Base-by-base conservation (phyloP, 768 basidiomycete genomes). In the Pisolithus sp. region DNA sequence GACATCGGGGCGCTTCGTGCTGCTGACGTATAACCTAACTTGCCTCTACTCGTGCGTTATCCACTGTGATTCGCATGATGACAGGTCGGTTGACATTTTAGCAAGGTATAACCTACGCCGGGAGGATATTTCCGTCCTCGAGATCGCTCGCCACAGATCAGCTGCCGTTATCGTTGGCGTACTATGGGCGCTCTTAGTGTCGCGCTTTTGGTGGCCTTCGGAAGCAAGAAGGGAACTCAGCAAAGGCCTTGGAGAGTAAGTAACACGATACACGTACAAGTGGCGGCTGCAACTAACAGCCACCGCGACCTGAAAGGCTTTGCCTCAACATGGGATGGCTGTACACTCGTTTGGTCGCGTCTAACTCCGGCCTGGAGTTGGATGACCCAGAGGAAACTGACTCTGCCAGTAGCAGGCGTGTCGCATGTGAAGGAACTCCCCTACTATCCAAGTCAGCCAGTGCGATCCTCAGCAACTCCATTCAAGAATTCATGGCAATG, bases 291-390 rank as follows among this genome's bases (percentile, higher is more conserved):
- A 15, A 34, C 38, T 34, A 49, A 7, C 41, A 44, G 34, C n/a
- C 9, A 30, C 28, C 44, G 8, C 43, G 47, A 5, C 9, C 49
- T 28, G 50, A 62, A 55, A 95, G 93, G 57, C 93, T 95, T 66
- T 94, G 91, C 60, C 69, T 96, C 54, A 93, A 97, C 60, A 80
- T 94, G 3, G 93, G 93, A 2, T 96, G 93, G 85, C 75, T 98
- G 41, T 99, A 97, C 68, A 93, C 91, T 1, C 87, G 87, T 13
- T 72, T 99, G 30, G 93, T 96, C 8, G 83, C 85, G 23, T 84
- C 88, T 26, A 94, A 96, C 62, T 91, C 89, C 10, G 86, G 81
- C 58, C 72, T 81, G 21, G 79, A 78, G 38, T 56, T 53, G 9
- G 56, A 66, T 13, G 67, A 68, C 31, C 53, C 54, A 15, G 57